Evolutionary conservation across 2,329 filamentous ascomycete genomes (phyloP).

Genomic region (Coniochaeta sp.): DNA sequence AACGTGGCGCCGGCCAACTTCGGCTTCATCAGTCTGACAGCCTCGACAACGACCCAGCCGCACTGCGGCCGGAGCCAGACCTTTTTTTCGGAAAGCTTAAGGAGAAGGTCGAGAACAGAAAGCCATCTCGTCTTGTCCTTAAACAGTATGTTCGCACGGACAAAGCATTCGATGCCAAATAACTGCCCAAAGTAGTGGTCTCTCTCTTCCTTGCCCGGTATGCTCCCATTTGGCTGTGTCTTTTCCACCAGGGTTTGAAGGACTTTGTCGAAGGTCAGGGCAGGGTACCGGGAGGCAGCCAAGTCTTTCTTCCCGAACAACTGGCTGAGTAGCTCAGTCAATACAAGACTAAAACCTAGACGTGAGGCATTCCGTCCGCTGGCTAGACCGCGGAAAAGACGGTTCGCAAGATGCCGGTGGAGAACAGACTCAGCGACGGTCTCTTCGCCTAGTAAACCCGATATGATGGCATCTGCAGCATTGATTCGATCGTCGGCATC

Average conservation of each 20-base stretch:
- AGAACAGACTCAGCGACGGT: conserved; percentile 45
- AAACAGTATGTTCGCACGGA: conserved; percentile 70
- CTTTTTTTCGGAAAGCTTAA: conserved; percentile 71
- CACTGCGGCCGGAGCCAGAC: conserved; percentile 86
- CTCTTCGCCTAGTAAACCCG: conserved; percentile 42
- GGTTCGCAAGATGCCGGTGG: conserved; percentile 52
- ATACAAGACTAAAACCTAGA: conserved; percentile 79
- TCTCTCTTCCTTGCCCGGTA: conserved; percentile 66
- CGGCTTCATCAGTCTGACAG: conserved; percentile 54
- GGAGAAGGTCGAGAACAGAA: conserved; percentile 62
- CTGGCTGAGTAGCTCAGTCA: conserved; percentile 72
- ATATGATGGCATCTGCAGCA: conserved; percentile 51
- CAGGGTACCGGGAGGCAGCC: conserved; percentile 38
- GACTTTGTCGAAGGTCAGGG: conserved; percentile 47
- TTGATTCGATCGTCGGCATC: conserved; percentile 46
- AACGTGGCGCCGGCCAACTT: conserved; percentile 55
- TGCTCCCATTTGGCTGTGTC: conserved; percentile 44
- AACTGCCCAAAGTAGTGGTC: conserved; percentile 80
- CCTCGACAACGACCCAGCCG: conserved; percentile 71
- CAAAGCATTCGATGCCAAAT: conserved; percentile 80
- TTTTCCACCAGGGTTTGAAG: conserved; percentile 46
- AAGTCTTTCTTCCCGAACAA: conserved; percentile 49
- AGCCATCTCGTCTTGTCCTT: conserved; percentile 52
- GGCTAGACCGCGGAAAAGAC: conserved; percentile 79
- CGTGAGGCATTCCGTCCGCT: conserved; percentile 85